A percentile compares a stretch with the other conserved stretches of the same genome.
phyloP scores from a whole-genome alignment of 129 eudicot genomes.

The Mikania micrantha region DNA sequence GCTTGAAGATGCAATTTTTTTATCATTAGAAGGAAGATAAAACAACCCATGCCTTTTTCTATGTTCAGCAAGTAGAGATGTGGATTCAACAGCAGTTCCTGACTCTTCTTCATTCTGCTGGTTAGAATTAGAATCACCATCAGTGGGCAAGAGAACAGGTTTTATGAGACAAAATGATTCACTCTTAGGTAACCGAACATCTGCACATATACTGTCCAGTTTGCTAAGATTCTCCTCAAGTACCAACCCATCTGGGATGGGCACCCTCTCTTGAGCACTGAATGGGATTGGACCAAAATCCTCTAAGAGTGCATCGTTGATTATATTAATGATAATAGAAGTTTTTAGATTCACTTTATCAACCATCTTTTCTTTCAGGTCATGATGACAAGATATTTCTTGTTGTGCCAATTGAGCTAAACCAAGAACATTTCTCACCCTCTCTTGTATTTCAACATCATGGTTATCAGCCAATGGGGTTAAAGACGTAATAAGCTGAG shows the following conservation, averaged over 20 bases:
- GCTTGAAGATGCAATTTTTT: constrained; percentile 32
- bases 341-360: constrained; percentile 29
- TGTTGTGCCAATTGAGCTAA: constrained; percentile 45
- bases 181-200: constrained; percentile 39
- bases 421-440: constrained; percentile 69
- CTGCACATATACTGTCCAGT: constrained; percentile 62
- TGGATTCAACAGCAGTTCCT: constrained; percentile 46
- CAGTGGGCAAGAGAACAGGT: constrained; percentile 26
- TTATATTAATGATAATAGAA: constrained; percentile 32
- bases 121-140: constrained; percentile 13
- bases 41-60: constrained; percentile 80
- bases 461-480: constrained; percentile 55
- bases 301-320: constrained; percentile 56
- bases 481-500: constrained; percentile 45
- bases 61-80: constrained; percentile 73
- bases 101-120: constrained; percentile 45
- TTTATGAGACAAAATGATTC: constrained; percentile 53
- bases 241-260: constrained; percentile 62
- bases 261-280: constrained; percentile 73
- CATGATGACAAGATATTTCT: constrained; percentile 35
- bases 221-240: constrained; percentile 63
- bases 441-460: constrained; percentile 88
- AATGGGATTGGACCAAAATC: constrained; percentile 84
- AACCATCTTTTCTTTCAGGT: constrained; percentile 27
- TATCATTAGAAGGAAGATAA: constrained; percentile 68